Base-by-base conservation (phyloP, 371 early-diverging fungal species). In the Syncephalastrum sp. region DNA sequence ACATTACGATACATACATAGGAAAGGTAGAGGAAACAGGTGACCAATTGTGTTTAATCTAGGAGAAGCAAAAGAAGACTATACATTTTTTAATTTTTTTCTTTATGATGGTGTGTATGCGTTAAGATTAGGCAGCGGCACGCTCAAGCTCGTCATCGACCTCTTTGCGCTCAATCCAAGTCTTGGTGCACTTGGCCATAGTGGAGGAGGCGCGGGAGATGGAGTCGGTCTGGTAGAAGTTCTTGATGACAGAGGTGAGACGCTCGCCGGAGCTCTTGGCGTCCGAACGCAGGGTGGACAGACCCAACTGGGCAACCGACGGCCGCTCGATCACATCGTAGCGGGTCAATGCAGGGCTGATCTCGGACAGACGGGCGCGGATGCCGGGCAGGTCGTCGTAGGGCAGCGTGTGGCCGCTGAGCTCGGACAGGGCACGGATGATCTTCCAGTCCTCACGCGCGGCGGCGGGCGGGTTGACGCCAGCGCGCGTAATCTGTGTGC, bases 391-490 rank as follows among this genome's bases (percentile, higher is more conserved):
- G 60, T 93, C 91, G 57, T 96, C 94, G 69, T 98, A 98, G 12
- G 95, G 92, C 54, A 98, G 81, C 3, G 93, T 75, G 6, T 83
- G 74, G 5, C 95, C 96, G 23, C 87, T 80, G 15, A 94, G 84
- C 74, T 98, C 97, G 10, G 96, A 93, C 50, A 98, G 79, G 7
- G 98, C 98, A 55, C 98, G 91, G 58, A 98, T 81, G 57, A 98
- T 95, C 88, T 93, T 93, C 98, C 97, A 98, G 82, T 97, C 98
- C 64, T 96, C 97, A 60, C 97, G 93, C 15, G 97, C 92, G 47
- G 87, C 93, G 25, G 85, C 89, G 7, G 96, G 95, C 52, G 94
- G 88, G 51, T 90, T 84, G 23, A 97, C 95, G 17, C 97, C 95
- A 48, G 95, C 93, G 51, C 95, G 87, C 6, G 97, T 95, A 61